Conservation (phyloP, 495 filamentous ascomycete genomes). For the Pyronema domesticum region DNA sequence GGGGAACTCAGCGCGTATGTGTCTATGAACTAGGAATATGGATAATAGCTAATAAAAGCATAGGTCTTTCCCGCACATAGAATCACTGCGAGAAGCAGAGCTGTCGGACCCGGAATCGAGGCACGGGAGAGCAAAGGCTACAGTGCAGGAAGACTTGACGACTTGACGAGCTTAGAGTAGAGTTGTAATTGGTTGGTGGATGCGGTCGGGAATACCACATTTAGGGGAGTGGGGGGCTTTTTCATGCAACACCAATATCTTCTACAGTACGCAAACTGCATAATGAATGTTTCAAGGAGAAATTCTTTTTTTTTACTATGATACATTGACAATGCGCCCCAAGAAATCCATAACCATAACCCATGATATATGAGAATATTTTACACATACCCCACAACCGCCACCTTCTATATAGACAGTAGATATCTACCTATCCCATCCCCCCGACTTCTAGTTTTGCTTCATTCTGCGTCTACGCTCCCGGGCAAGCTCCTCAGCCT, state of each 20-base stretch:
- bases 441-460: conserved; percentile 4
- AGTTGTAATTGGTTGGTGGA: neutral
- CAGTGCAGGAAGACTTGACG: conserved; percentile 2
- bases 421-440: neutral
- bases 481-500: conserved; percentile 30
- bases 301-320: neutral
- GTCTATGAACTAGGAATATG: neutral
- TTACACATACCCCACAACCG: neutral
- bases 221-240: neutral
- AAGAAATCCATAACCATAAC: too few species aligned
- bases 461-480: conserved; percentile 25
- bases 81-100: conserved; percentile 26
- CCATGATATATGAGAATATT: neutral
- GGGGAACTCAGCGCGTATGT: conserved; percentile 79
- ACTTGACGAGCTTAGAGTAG: conserved; percentile 17
- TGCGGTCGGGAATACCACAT: neutral
- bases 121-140: conserved; percentile 21
- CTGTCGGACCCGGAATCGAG: conserved; percentile 51
- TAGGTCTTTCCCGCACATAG: conserved; percentile 51
- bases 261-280: neutral
- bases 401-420: neutral
- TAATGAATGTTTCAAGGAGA: neutral
- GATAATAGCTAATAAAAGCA: conserved; percentile 2
- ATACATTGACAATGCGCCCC: too few species aligned
- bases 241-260: neutral